These are phyloP conservation scores for Eruca vesicaria DNA, from an alignment of 441 rosid species.

Conservation along the genomic window DNA sequence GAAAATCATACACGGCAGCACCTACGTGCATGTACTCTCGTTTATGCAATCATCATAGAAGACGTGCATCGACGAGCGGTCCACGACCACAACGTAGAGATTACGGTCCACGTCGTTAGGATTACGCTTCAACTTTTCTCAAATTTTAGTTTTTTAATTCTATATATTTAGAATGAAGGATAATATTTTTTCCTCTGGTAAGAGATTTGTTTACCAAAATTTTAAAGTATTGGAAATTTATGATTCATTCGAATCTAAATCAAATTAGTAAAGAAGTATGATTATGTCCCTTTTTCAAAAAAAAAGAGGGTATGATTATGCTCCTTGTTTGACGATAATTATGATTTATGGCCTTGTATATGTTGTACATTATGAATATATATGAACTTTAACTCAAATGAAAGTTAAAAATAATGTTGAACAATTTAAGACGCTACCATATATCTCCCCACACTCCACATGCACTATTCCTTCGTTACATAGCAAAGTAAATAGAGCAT, in stretches of 20 bases:
- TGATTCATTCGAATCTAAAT: not conserved
- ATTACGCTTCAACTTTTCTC: not conserved
- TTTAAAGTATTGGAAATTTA: not conserved
- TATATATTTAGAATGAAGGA: not conserved
- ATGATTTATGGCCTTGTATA: no score
- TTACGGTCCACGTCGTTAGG: slow-evolving; percentile 24
- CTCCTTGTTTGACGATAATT: not conserved
- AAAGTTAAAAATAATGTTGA: no score
- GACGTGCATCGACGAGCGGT: slow-evolving; percentile 37
- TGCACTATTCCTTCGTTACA: not conserved
- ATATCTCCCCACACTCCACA: no score
- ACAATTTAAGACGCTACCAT: no score
- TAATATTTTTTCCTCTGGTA: not conserved
- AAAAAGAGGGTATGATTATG: no score
- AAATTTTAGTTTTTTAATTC: not conserved
- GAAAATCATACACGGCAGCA: not conserved
- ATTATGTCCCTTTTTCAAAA: no score
- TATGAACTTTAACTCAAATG: no score
- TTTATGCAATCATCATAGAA: slow-evolving; percentile 28
- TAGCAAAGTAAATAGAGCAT: not conserved
- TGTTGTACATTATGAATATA: no score
- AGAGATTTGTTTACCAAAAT: not conserved
- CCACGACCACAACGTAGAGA: slow-evolving; percentile 21
- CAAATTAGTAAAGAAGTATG: not conserved
- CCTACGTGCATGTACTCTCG: slow-evolving; percentile 27